These are phyloP conservation scores for Schwanniomyces occidentalis DNA, from an alignment of 805 yeast species.

Conservation along the genomic window DNA sequence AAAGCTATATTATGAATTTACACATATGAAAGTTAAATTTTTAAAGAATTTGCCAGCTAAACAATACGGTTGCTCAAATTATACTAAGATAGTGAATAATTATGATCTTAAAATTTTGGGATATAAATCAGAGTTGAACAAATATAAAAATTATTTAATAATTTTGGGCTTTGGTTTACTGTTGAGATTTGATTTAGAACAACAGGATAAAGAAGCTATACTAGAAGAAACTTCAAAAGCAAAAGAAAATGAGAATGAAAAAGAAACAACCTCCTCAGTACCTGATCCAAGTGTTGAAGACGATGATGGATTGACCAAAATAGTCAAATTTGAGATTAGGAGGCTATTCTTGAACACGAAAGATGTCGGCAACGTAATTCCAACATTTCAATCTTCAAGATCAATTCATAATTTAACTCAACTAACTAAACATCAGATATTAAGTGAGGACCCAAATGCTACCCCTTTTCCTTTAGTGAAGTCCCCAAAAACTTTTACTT, in stretches of 20 bases:
- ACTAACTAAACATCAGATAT: slow-evolving; percentile 8
- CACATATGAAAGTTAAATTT: slow-evolving; percentile 28
- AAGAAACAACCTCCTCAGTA: slow-evolving; percentile 1
- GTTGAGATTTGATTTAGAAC: slow-evolving; percentile 43
- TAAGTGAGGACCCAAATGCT: slow-evolving; percentile 15
- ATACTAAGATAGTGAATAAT: slow-evolving; percentile 36
- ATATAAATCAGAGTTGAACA: slow-evolving; percentile 44
- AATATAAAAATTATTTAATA: slow-evolving; percentile 46
- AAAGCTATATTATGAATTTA: slow-evolving; percentile 32
- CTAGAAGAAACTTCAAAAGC: slow-evolving; percentile 9
- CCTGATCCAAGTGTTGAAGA: slow-evolving; percentile 7
- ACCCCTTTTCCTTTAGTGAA: slow-evolving; percentile 32
- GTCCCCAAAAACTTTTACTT: slow-evolving; percentile 42
- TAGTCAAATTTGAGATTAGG: slow-evolving; percentile 34
- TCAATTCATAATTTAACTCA: slow-evolving; percentile 17
- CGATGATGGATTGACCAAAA: slow-evolving; percentile 31
- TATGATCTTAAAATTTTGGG: slow-evolving; percentile 42
- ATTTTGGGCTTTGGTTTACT: slow-evolving; percentile 49
- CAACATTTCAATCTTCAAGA: slow-evolving; percentile 31
- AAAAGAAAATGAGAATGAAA: slow-evolving; percentile 12
- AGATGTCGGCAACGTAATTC: slow-evolving; percentile 33
- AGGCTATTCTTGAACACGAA: slow-evolving; percentile 30
- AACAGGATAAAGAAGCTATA: slow-evolving; percentile 4
- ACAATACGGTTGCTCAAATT: slow-evolving; percentile 29
- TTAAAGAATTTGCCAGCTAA: slow-evolving; percentile 26